A percentile compares a stretch with the other conserved stretches of the same genome.
Conservation (phyloP, 495 filamentous ascomycete genomes). For the Neurospora intermedia region DNA sequence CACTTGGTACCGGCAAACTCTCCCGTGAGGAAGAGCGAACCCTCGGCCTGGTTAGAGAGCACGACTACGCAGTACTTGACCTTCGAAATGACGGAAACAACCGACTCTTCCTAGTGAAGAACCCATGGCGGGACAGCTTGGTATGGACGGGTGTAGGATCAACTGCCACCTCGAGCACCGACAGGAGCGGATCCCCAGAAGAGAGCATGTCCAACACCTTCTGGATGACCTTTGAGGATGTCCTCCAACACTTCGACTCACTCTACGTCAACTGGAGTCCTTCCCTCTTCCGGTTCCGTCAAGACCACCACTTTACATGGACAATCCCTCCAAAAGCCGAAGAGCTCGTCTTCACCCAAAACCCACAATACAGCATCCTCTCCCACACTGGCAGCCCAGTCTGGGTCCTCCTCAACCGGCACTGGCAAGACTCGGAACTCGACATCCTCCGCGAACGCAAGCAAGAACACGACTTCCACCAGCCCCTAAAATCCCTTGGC, state of each 20-base stretch:
- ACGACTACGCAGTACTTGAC: constrained; percentile 88
- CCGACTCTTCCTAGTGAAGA: constrained; percentile 73
- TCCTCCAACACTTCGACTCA: constrained; percentile 85
- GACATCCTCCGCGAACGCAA: constrained; percentile 25
- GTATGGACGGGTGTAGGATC: constrained; percentile 44
- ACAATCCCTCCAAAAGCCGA: constrained; percentile 50
- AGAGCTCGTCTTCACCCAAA: constrained; percentile 56
- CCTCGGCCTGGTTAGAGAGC: constrained; percentile 74
- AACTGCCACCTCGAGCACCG: constrained; percentile 16
- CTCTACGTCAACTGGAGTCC: constrained; percentile 98
- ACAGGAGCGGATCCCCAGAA: constrained; percentile 1
- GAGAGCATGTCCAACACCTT: constrained; percentile 56
- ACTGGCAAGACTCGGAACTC: constrained; percentile 52
- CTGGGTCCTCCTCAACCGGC: constrained; percentile 78
- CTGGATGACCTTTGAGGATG: constrained; percentile 80
- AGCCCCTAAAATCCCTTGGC: constrained; percentile 40
- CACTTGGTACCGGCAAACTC: constrained; percentile 79
- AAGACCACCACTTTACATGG: constrained; percentile 90
- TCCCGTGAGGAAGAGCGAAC: constrained; percentile 60
- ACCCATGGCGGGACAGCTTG: constrained; percentile 83
- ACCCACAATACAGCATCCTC: constrained; percentile 72
- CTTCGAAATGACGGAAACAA: constrained; percentile 51
- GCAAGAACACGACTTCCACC: constrained; percentile 13
- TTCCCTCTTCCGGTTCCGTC: constrained; percentile 61
- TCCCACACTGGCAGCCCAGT: constrained; percentile 47